Evolutionary conservation across 495 filamentous ascomycete genomes (phyloP).

Genomic region (Neurospora tetraspora): DNA sequence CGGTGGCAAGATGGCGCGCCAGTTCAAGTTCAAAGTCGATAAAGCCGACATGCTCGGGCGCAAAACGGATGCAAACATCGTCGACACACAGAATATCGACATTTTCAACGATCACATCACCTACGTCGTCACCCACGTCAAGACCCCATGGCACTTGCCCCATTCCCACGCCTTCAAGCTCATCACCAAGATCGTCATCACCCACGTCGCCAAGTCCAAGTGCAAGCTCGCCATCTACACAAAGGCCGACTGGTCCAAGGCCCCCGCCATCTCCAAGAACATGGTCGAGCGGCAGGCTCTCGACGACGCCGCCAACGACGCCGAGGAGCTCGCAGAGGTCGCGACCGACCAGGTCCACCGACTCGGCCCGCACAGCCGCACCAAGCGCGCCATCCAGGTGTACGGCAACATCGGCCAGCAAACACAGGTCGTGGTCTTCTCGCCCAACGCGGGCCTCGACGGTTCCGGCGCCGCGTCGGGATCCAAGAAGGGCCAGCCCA

Average conservation of each 20-base stretch:
- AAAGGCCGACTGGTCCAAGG: conserved; percentile 72
- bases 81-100: conserved; percentile 84
- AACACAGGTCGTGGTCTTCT: conserved; percentile 54
- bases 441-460: conserved; percentile 28
- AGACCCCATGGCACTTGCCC: conserved; percentile 86
- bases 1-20: conserved; percentile 52
- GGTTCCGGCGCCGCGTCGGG: conserved; percentile 14
- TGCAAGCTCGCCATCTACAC: conserved; percentile 86
- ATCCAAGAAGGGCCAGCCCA: conserved; percentile 38
- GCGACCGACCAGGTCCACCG: conserved; percentile 78
- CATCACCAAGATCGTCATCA: conserved; percentile 87
- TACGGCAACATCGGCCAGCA: conserved; percentile 81
- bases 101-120: conserved; percentile 89
- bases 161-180: conserved; percentile 69
- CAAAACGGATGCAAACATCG: conserved; percentile 48
- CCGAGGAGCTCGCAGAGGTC: conserved; percentile 74
- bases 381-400: conserved; percentile 81
- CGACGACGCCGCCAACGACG: conserved; percentile 70
- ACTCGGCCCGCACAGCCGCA: conserved; percentile 71
- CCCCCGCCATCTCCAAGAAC: conserved; percentile 53
- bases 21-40: conserved; percentile 72
- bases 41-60: conserved; percentile 55
- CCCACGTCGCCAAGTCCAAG: conserved; percentile 80
- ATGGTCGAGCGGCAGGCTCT: conserved; percentile 74
- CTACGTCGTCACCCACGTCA: conserved; percentile 84